Percentiles rank a stretch among this genome's conserved stretches.
phyloP scores from a whole-genome alignment of 192 early-diverging fungal genomes.

The Coemansia sp. region DNA sequence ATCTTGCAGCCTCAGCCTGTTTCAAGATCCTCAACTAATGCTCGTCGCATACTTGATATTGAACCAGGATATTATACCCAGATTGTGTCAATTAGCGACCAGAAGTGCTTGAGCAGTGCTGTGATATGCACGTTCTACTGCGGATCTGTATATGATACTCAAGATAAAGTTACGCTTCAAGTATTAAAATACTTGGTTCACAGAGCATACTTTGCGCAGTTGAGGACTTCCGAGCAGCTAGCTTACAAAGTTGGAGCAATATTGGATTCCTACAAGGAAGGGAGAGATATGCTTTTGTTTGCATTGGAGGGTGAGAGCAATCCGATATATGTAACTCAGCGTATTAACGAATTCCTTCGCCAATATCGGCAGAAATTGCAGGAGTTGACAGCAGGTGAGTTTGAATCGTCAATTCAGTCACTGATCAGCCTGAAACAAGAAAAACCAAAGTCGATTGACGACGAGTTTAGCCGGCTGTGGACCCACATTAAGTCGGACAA shows the following conservation, averaged over 20 bases:
- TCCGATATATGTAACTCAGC: constrained; percentile 73
- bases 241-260: constrained; percentile 56
- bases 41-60: constrained; percentile 2
- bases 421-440: constrained; percentile 62
- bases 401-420: constrained; percentile 62
- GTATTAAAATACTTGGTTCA: constrained; percentile 73
- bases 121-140: constrained; percentile 76
- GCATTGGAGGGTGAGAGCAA: constrained; percentile 81
- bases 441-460: constrained; percentile 67
- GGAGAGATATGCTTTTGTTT: constrained; percentile 56
- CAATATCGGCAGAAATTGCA: constrained; percentile 46
- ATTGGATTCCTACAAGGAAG: background rate
- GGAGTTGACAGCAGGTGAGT: constrained; percentile 62
- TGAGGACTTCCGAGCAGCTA: constrained; percentile 87
- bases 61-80: constrained; percentile 32
- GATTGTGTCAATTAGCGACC: constrained; percentile 51
- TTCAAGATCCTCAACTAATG: constrained; percentile 15
- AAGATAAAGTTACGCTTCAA: constrained; percentile 58
- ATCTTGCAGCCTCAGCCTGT: constrained; percentile 61
- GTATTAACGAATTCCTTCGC: constrained; percentile 78
- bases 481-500: constrained; percentile 60
- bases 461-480: constrained; percentile 71
- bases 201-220: constrained; percentile 83
- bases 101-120: constrained; percentile 78
- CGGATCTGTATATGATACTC: constrained; percentile 63